These are phyloP conservation scores for Taphrina pruni DNA, from an alignment of 1,139 yeast genomes.

Conservation along the genomic window DNA sequence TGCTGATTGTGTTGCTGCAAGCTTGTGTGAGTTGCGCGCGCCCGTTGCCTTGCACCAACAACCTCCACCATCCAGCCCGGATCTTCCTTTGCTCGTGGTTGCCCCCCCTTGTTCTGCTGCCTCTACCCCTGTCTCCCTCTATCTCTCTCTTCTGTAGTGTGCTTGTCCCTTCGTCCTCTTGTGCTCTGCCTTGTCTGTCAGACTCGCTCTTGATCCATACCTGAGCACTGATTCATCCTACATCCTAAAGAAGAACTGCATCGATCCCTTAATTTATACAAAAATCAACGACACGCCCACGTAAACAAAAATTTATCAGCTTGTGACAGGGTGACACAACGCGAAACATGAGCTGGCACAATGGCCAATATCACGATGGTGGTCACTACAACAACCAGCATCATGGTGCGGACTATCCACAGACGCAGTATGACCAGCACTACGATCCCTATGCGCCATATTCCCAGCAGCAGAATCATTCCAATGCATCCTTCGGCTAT, in stretches of 20 bases:
- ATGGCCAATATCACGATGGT: constrained; percentile 1
- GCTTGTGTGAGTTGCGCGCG: background rate
- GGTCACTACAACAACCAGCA: background rate
- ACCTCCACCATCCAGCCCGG: too few species aligned
- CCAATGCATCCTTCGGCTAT: constrained; percentile 2
- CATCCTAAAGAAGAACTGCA: too few species aligned
- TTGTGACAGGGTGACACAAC: constrained; percentile 15
- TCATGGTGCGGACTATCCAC: background rate
- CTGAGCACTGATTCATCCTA: too few species aligned
- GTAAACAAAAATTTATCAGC: background rate
- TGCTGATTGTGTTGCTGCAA: too few species aligned
- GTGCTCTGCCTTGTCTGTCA: too few species aligned
- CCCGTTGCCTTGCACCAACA: background rate
- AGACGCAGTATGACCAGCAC: constrained; percentile 10
- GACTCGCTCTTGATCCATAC: too few species aligned
- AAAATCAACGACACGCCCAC: background rate
- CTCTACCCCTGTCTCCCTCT: too few species aligned
- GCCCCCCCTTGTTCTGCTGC: too few species aligned
- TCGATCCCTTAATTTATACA: background rate
- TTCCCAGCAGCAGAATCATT: constrained; percentile 11
- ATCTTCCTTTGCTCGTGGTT: too few species aligned
- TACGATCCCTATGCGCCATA: constrained; percentile 29
- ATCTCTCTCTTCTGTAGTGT: too few species aligned
- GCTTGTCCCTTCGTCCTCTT: too few species aligned
- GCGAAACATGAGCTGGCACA: constrained; percentile 19